Percentiles rank a stretch among this genome's conserved stretches.
These are phyloP conservation scores for Harringtonia lauricola DNA, from an alignment of 2,329 filamentous ascomycete species.

Conservation along the genomic window DNA sequence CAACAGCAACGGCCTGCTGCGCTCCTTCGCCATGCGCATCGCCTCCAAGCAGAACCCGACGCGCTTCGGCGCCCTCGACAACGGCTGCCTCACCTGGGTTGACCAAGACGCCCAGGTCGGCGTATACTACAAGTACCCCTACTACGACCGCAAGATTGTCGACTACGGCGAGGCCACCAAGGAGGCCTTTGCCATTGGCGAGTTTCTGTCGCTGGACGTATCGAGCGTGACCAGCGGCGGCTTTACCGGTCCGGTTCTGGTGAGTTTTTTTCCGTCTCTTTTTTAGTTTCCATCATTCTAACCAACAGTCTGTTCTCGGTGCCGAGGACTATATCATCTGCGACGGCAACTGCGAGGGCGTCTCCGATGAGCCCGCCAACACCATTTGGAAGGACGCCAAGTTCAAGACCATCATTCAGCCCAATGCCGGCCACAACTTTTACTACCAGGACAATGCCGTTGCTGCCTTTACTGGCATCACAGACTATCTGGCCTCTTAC, in stretches of 20 bases:
- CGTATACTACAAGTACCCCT: conserved; percentile 1
- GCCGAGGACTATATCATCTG: conserved; percentile 1
- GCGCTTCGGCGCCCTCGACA: neutral
- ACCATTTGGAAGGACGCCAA: conserved; percentile 1
- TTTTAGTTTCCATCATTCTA: neutral
- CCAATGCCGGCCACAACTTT: neutral
- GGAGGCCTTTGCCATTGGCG: conserved; percentile 1
- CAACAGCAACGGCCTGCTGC: conserved; percentile 1
- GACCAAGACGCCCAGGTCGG: neutral
- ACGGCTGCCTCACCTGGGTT: neutral
- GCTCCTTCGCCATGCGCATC: neutral
- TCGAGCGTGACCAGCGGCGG: neutral
- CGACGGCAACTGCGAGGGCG: neutral
- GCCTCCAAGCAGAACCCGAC: neutral
- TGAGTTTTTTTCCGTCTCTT: neutral
- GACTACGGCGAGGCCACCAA: neutral
- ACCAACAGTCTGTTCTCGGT: neutral
- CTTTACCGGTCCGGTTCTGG: neutral
- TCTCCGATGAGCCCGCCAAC: neutral
- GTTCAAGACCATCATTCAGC: neutral
- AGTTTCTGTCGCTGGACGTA: conserved; percentile 1
- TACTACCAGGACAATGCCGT: neutral
- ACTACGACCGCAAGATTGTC: neutral
- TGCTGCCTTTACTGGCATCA: neutral
- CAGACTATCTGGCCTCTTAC: neutral